These are phyloP conservation scores for Colletotrichum tofieldiae DNA, from an alignment of 2,329 filamentous ascomycete genomes.

Conservation along the genomic window DNA sequence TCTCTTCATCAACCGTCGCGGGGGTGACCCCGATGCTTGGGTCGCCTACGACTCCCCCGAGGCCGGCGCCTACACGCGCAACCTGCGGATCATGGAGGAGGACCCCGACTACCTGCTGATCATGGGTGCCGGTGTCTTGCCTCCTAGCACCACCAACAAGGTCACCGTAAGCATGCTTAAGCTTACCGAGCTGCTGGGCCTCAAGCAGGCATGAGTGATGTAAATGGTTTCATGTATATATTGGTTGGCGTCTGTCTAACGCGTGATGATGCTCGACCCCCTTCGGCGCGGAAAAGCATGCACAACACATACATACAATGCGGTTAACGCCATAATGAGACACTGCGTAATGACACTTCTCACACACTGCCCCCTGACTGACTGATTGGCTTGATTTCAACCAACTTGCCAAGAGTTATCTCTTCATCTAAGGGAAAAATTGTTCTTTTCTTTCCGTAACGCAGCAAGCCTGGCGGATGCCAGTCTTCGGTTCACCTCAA, in stretches of 20 bases:
- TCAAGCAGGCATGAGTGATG: slow-evolving; percentile 27
- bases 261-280: no score
- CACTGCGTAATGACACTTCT: background rate
- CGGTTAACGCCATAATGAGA: slow-evolving; percentile 13
- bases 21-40: slow-evolving; percentile 57
- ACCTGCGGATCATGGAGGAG: slow-evolving; percentile 54
- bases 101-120: slow-evolving; percentile 58
- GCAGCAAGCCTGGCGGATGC: background rate
- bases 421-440: background rate
- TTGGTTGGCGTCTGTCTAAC: background rate
- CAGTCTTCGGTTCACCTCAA: background rate
- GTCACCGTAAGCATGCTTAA: slow-evolving; percentile 56
- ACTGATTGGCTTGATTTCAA: background rate
- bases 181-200: slow-evolving; percentile 46
- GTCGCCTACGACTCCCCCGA: slow-evolving; percentile 54
- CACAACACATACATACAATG: background rate
- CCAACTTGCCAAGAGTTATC: background rate
- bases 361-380: background rate
- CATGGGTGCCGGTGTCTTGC: slow-evolving; percentile 62
- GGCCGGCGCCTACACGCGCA: slow-evolving; percentile 56
- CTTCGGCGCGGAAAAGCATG: background rate
- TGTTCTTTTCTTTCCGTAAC: background rate
- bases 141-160: slow-evolving; percentile 63
- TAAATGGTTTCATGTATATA: background rate
- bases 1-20: slow-evolving; percentile 60